Base-by-base conservation (phyloP, 305 asterid genomes). In the Euphrasia arctica region DNA sequence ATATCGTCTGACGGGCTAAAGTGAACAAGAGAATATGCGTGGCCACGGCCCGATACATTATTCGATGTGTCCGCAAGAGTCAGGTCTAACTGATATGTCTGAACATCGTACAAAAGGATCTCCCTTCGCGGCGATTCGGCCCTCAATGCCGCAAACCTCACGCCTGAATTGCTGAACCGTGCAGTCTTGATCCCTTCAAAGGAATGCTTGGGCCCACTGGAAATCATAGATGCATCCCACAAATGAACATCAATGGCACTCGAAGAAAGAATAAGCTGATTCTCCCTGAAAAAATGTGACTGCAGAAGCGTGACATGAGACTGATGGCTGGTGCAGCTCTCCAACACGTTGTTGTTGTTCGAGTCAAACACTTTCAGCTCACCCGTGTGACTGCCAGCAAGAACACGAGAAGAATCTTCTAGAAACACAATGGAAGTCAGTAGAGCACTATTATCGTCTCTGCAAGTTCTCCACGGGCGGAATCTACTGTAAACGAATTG, bases 401-500 rank as follows among this genome's bases (percentile, higher is more conserved):
- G 97, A 68, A 94, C 73, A 78, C 82, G 91, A 9, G 97, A 81
- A 72, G 94, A 79, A 77, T 91, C 98, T 34, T 90, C 95, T 39
- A 94, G 95, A 72, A 91, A 91, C 60, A 96, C 62, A 68, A 85
- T 70, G 73, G 98, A 94, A 7, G 98, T 94, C 63, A 87, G 74
- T 47, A 87, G 89, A 58, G 85, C 74, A 78, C 81, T 79, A 18
- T 66, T 69, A 52, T 89, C 98, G 70, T 91, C 97, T 62, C 98
- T 83, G 76, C 98, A 94, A 66, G 90, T 91, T 76, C 99, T 73
- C 98, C 99, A 94, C 4, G 99, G 99, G 76, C 99, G 81, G 78
- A 94, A 91, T 73, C 99, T 83, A 75, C 97, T 85, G 58, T 87
- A 94, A 41, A 91, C 96, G 43, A 91, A 91, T 63, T 94, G 99